phyloP scores from a whole-genome alignment of 2,329 filamentous ascomycete genomes.

The Sarocladium kiliense region DNA sequence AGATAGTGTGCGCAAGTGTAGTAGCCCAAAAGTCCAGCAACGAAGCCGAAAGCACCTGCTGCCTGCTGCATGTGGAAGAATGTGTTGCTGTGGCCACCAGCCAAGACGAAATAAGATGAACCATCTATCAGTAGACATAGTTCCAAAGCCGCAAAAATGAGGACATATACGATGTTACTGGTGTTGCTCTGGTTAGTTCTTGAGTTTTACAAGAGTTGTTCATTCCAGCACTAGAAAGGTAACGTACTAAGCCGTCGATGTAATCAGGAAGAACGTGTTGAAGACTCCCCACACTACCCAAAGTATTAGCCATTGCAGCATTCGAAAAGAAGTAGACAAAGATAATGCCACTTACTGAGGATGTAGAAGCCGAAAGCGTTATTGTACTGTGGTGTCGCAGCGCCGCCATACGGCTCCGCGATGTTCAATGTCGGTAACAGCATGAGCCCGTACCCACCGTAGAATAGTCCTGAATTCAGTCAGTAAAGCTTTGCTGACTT shows the following conservation, averaged over 20 bases:
- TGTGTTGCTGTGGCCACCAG: slow-evolving; percentile 18
- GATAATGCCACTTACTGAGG: slow-evolving; percentile 14
- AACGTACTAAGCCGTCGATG: slow-evolving; percentile 18
- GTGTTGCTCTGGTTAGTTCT: neutral
- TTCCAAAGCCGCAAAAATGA: slow-evolving; percentile 19
- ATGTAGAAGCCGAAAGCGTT: slow-evolving; percentile 24
- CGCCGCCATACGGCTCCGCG: slow-evolving; percentile 19
- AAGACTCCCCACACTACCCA: slow-evolving; percentile 21
- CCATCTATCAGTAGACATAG: slow-evolving; percentile 19
- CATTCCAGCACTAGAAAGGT: no score
- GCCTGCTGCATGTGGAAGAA: slow-evolving; percentile 14
- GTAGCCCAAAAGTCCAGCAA: slow-evolving; percentile 20
- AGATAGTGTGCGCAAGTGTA: slow-evolving; percentile 19
- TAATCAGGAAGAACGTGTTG: slow-evolving; percentile 22
- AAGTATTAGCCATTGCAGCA: neutral
- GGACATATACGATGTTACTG: slow-evolving; percentile 22
- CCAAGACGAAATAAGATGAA: slow-evolving; percentile 17
- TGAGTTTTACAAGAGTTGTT: neutral
- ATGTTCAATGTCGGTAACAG: slow-evolving; percentile 19
- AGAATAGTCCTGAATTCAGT: slow-evolving; percentile 18
- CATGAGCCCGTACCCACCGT: slow-evolving; percentile 22
- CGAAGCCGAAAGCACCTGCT: slow-evolving; percentile 20
- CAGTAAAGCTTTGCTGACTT: neutral
- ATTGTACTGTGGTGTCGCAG: slow-evolving; percentile 20
- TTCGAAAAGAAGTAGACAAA: neutral